Evolutionary conservation across 140 eudicot genomes (phyloP).

Genomic region (Cichorium intybus): DNA sequence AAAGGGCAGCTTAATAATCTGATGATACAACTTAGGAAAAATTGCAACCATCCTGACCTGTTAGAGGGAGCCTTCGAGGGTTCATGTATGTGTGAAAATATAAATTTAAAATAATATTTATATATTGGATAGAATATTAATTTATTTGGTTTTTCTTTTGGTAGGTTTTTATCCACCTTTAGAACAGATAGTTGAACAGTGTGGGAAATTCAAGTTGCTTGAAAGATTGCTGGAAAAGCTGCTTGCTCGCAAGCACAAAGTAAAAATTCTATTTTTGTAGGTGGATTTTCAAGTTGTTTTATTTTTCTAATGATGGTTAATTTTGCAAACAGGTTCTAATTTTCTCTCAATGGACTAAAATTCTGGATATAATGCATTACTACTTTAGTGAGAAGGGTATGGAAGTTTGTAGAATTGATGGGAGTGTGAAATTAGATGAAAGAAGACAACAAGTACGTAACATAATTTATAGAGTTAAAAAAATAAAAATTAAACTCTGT

Average conservation of each 20-base stretch:
- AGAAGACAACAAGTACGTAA: constrained; percentile 69
- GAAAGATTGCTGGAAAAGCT: constrained; percentile 64
- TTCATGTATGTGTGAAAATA: constrained; percentile 56
- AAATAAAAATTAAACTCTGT: background rate
- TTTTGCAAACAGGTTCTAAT: constrained; percentile 67
- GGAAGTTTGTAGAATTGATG: constrained; percentile 90
- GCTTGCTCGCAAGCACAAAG: constrained; percentile 81
- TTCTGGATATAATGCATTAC: constrained; percentile 88
- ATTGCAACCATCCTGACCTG: constrained; percentile 96
- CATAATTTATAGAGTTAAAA: background rate
- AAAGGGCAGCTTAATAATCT: constrained; percentile 68
- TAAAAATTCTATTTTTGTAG: background rate
- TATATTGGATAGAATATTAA: too few relatives aligned
- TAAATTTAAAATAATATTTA: background rate
- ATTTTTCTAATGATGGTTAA: constrained; percentile 2
- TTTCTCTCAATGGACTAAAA: constrained; percentile 90
- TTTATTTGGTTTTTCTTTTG: background rate
- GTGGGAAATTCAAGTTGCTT: constrained; percentile 83
- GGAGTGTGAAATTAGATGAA: constrained; percentile 70
- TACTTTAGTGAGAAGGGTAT: constrained; percentile 77
- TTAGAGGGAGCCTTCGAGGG: constrained; percentile 79
- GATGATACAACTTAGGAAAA: constrained; percentile 87
- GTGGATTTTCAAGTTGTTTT: background rate
- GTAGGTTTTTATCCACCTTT: constrained; percentile 87
- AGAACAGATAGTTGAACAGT: constrained; percentile 80